These are phyloP conservation scores for Camelina neglecta DNA, from an alignment of 345 rosid species.

Conservation along the genomic window DNA sequence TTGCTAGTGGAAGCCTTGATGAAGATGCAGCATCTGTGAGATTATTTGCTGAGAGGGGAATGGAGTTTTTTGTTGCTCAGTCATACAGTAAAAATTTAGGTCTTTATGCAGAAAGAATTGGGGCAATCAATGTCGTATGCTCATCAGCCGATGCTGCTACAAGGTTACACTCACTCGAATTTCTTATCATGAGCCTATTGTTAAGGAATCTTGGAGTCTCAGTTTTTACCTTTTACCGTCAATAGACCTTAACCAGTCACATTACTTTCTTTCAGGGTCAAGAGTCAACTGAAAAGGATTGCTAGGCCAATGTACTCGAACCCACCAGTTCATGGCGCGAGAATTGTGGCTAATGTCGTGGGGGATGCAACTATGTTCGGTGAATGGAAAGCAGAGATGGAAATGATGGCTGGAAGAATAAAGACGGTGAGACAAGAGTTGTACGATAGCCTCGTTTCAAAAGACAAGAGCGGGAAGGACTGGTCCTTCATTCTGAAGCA, in stretches of 20 bases:
- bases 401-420: slow-evolving; percentile 97
- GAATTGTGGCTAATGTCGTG: slow-evolving; percentile 84
- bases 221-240: background rate
- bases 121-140: slow-evolving; percentile 90
- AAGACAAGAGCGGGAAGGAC: slow-evolving; percentile 90
- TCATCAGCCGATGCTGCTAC: slow-evolving; percentile 83
- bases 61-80: slow-evolving; percentile 94
- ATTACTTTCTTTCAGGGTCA: slow-evolving; percentile 73
- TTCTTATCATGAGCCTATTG: background rate
- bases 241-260: slow-evolving; percentile 52
- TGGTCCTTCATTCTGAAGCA: slow-evolving; percentile 94
- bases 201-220: background rate
- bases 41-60: slow-evolving; percentile 77
- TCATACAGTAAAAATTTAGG: slow-evolving; percentile 97
- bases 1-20: slow-evolving; percentile 99
- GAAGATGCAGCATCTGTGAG: slow-evolving; percentile 91
- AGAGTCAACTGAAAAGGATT: slow-evolving; percentile 95
- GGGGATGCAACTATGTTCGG: slow-evolving; percentile 78
- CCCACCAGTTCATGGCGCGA: slow-evolving; percentile 96
- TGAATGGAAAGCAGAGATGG: slow-evolving; percentile 98
- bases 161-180: slow-evolving; percentile 50
- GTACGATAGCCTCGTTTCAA: slow-evolving; percentile 69
- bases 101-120: slow-evolving; percentile 89
- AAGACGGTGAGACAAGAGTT: slow-evolving; percentile 81
- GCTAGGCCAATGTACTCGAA: slow-evolving; percentile 99